Evolutionary conservation across 192 early-diverging fungal species (phyloP).

Genomic region (Paraglomus occultum): DNA sequence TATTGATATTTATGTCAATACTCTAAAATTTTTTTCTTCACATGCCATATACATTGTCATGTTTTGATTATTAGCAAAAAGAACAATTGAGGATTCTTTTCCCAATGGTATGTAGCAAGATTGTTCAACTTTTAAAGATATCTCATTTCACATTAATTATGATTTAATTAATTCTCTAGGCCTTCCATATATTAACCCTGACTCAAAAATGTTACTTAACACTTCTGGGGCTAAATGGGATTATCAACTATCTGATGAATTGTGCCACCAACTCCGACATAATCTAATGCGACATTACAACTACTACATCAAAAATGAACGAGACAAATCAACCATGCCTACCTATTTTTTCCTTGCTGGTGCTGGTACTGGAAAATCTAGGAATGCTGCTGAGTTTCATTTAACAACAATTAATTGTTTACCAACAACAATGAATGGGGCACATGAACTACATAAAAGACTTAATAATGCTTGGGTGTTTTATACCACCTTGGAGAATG

Average conservation of each 20-base stretch:
- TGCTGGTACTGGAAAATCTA: conserved; percentile 32
- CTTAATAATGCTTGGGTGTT: conserved; percentile 39
- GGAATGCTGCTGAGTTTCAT: conserved; percentile 34
- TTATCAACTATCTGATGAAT: conserved; percentile 11
- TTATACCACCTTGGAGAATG: conserved; percentile 35
- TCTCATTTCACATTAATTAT: conserved; percentile 5
- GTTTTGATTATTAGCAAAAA: no score
- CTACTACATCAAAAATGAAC: neutral
- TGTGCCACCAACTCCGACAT: neutral
- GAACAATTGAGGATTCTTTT: no score
- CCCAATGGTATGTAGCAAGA: no score
- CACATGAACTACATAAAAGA: conserved; percentile 24
- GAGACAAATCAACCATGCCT: conserved; percentile 19
- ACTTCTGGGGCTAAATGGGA: conserved; percentile 21
- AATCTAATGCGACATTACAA: conserved; percentile 19
- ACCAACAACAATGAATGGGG: conserved; percentile 13
- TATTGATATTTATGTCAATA: no score
- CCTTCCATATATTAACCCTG: conserved; percentile 16
- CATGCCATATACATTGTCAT: no score
- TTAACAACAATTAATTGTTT: conserved; percentile 30
- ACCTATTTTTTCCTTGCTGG: conserved; percentile 28
- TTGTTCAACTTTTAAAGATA: no score
- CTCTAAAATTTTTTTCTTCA: no score
- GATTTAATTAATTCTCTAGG: no score
- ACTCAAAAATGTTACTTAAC: conserved; percentile 18